Conservation (phyloP, 177 flowering plant species). For the Tripterygium wilfordii region DNA sequence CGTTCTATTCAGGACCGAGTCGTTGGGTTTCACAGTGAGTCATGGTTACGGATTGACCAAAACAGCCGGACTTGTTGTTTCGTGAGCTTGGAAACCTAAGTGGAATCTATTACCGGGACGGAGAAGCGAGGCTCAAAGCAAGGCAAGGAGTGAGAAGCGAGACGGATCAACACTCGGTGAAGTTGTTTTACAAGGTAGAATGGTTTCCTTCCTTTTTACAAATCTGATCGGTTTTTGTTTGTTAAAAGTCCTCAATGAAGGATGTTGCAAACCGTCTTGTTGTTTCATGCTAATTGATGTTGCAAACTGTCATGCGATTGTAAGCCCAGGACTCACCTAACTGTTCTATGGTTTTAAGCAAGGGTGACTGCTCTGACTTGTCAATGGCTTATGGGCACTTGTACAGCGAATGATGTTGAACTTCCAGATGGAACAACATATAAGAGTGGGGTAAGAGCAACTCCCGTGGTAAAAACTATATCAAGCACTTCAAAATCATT, state of each 20-base stretch:
- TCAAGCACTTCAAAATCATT: too few relatives aligned
- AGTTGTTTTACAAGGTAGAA: slow-evolving; percentile 23
- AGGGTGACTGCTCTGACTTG: slow-evolving; percentile 85
- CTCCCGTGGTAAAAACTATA: too few relatives aligned
- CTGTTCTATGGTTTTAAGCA: too few relatives aligned
- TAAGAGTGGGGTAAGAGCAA: slow-evolving; percentile 76
- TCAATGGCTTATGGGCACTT: slow-evolving; percentile 90
- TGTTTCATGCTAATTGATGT: too few relatives aligned
- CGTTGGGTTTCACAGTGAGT: slow-evolving; percentile 23
- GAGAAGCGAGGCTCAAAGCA: slow-evolving; percentile 26
- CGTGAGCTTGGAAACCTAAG: slow-evolving; percentile 24
- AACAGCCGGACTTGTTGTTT: slow-evolving; percentile 23
- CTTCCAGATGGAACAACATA: slow-evolving; percentile 69
- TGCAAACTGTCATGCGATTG: too few relatives aligned
- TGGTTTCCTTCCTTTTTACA: too few relatives aligned
- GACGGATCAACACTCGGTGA: too few relatives aligned
- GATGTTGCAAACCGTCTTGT: too few relatives aligned
- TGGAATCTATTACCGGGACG: slow-evolving; percentile 22
- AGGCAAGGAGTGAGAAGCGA: slow-evolving; percentile 25
- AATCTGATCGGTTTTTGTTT: too few relatives aligned
- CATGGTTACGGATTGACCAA: slow-evolving; percentile 39
- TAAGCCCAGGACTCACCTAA: too few relatives aligned
- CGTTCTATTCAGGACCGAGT: slow-evolving; percentile 18
- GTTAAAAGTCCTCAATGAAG: too few relatives aligned
- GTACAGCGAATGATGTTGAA: slow-evolving; percentile 63